phyloP scores from a whole-genome alignment of 2,329 filamentous ascomycete genomes.

The Trichophyton verrucosum region DNA sequence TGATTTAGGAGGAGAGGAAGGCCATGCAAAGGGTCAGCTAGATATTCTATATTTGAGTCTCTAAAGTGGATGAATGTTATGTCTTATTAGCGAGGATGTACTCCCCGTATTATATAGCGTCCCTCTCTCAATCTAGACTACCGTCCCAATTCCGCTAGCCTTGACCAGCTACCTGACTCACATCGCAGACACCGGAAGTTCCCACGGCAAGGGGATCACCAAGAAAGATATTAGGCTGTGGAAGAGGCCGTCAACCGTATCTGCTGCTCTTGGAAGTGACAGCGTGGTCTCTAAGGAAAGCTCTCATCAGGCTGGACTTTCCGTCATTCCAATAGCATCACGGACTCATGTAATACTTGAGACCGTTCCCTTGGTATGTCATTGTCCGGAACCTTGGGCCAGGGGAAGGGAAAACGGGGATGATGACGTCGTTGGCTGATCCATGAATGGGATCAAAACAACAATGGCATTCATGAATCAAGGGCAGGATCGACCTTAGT shows the following conservation, averaged over 20 bases:
- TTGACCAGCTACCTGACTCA: not conserved
- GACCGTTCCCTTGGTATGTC: not conserved
- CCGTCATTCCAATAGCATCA: too few species aligned
- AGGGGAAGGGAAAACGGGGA: not conserved
- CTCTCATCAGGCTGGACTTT: too few species aligned
- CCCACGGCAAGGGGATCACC: not conserved
- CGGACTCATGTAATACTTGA: not conserved
- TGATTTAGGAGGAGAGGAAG: too few species aligned
- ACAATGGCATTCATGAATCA: not conserved
- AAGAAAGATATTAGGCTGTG: not conserved
- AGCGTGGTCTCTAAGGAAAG: not conserved
- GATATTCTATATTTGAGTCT: too few species aligned
- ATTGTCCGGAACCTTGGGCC: not conserved
- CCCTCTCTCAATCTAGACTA: not conserved
- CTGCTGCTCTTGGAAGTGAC: not conserved
- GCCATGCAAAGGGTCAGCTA: too few species aligned
- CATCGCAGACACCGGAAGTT: not conserved
- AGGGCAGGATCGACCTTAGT: constrained; percentile 62
- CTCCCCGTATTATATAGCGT: not conserved
- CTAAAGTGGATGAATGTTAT: too few species aligned
- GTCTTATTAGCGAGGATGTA: not conserved
- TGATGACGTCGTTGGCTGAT: not conserved
- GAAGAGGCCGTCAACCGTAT: not conserved
- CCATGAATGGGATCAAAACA: not conserved
- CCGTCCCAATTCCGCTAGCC: too few species aligned